Percentiles rank a stretch among this genome's conserved stretches.
These are phyloP conservation scores for Aspergillus affinis DNA, from an alignment of 495 filamentous ascomycete species.

Conservation along the genomic window DNA sequence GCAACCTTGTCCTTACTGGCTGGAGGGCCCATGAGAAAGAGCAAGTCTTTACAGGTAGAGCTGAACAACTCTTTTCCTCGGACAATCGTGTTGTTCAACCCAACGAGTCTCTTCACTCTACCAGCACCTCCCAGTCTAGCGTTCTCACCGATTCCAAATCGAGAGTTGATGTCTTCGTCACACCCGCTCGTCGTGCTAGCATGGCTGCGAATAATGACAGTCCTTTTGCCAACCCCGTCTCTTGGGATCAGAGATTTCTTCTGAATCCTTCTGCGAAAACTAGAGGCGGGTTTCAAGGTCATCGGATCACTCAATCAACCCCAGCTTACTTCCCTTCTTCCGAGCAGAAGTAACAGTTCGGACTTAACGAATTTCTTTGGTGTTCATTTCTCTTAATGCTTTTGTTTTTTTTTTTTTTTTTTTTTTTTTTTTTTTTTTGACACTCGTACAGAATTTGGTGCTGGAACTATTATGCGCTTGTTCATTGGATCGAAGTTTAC, in stretches of 20 bases:
- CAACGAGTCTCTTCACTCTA: conserved; percentile 1
- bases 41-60: background rate
- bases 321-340: conserved; percentile 18
- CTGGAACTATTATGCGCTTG: background rate
- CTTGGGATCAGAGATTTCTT: conserved; percentile 17
- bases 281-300: conserved; percentile 9
- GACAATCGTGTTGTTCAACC: background rate
- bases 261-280: conserved; percentile 9
- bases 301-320: conserved; percentile 26
- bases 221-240: background rate
- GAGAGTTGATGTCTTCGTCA: conserved; percentile 4
- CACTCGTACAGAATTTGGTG: conserved; percentile 1
- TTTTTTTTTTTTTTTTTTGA: background rate
- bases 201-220: conserved; percentile 6
- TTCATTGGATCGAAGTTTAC: background rate
- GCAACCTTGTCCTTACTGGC: conserved; percentile 23
- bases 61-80: background rate
- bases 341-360: background rate
- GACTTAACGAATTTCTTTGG: background rate
- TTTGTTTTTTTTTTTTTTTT: background rate
- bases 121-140: background rate
- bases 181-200: conserved; percentile 19
- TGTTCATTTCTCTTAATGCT: background rate
- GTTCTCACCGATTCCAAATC: conserved; percentile 9
- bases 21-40: conserved; percentile 14